Evolutionary conservation across 129 eudicot species (phyloP), one percentile per base, ranked within the genome.

Genomic region (Sambucus nigra): DNA sequence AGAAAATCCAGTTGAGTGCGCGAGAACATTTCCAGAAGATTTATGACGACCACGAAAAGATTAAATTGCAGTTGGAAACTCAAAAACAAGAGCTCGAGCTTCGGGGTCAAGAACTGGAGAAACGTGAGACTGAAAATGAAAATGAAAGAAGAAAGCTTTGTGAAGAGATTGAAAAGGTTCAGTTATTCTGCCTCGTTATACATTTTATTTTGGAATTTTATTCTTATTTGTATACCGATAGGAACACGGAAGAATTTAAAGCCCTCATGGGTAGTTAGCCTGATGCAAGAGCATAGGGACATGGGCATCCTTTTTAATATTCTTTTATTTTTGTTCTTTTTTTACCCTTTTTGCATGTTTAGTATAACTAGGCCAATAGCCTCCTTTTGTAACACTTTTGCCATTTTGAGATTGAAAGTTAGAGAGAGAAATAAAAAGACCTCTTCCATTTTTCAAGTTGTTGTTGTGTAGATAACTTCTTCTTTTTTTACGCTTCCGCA

Each of bases 111-210:
- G 89, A 76, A 71, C 66, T 91, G 67, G 80, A 73, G 79, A 69
- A 79, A 68, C 98, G 98, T 44, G 86, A 91, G 66, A 81, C 69
- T 6, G 70, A 66, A 21, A 85, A 81, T 49, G 98, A 91, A 64
- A 67, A 55, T 23, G 94, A 91, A 66, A 74, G 76, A 39, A 79
- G 51, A 65, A 82, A 79, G 66, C 94, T 85, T 5, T 5, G 75
- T 25, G 95, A 85, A 60, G 98, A 91, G 7, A 75, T 81, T 60
- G 87, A 86, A 76, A 57, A 85, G 94, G 98, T 91, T 50, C 31
- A 35, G 52, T 47, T 47, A 52, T 58, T 55, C 31, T 35, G 25
- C 35, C 49, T 53, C n/a, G 13, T 12, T 35, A 31, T 56, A 16
- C 5, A n/a, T 18, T 62, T 35, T 47, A 2, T 40, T 47, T 47